A percentile compares a stretch with the other conserved stretches of the same genome.
These are phyloP conservation scores for Suillus ampliporus DNA, from an alignment of 768 basidiomycete species.

Conservation along the genomic window DNA sequence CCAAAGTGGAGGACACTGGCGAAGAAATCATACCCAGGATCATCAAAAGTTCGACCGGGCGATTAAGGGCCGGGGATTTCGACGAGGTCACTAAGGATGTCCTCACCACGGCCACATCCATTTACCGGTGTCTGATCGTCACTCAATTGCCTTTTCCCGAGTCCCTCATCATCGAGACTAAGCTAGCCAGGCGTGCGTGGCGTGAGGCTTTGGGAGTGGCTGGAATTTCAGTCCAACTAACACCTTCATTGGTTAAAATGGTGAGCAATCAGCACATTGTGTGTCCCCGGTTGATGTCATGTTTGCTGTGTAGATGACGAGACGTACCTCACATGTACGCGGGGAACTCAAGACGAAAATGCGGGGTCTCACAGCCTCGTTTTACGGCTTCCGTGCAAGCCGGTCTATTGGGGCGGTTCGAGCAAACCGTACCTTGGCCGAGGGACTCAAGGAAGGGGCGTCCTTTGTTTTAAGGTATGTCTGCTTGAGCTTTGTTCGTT, in stretches of 20 bases:
- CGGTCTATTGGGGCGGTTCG: background rate
- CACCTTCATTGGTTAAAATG: constrained; percentile 8
- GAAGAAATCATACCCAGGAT: too few relatives aligned
- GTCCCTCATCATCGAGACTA: constrained; percentile 4
- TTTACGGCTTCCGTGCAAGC: constrained; percentile 8
- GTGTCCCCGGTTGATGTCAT: too few relatives aligned
- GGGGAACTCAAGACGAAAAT: constrained; percentile 16
- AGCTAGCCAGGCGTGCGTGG: constrained; percentile 9
- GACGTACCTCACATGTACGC: constrained; percentile 14
- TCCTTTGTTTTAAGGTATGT: constrained; percentile 8
- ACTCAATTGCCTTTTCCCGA: constrained; percentile 29
- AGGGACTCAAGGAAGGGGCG: constrained; percentile 12
- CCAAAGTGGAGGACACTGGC: too few relatives aligned
- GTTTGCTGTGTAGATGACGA: background rate
- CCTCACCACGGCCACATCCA: constrained; percentile 19
- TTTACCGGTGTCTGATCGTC: constrained; percentile 10
- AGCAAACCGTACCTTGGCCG: constrained; percentile 4
- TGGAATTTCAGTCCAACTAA: constrained; percentile 2
- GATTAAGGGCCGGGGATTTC: constrained; percentile 21
- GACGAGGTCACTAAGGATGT: constrained; percentile 23
- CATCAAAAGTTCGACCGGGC: too few relatives aligned
- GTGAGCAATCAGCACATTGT: background rate
- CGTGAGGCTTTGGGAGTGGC: background rate
- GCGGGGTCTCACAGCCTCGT: constrained; percentile 1
- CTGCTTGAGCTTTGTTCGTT: background rate